Evolutionary conservation across 2,329 filamentous ascomycete genomes (phyloP).

Genomic region (Lecanicillium sp.): DNA sequence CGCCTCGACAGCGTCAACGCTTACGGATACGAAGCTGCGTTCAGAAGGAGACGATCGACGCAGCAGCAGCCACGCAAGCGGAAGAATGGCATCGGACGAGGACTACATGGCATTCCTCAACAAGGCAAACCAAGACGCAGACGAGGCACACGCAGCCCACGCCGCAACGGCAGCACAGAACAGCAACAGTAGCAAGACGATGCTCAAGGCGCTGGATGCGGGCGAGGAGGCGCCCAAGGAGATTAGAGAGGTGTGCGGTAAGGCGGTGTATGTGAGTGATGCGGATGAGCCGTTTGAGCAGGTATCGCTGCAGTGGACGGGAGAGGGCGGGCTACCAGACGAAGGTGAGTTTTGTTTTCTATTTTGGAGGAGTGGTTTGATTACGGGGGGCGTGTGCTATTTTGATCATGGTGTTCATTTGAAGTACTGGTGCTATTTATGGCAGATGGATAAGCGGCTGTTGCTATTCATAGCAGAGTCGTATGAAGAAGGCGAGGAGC

Average conservation of each 20-base stretch:
- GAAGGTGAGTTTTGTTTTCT: constrained; percentile 42
- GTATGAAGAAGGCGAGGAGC: too few relatives aligned
- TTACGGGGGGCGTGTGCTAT: background rate
- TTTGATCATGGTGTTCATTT: too few relatives aligned
- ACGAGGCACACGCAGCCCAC: constrained; percentile 40
- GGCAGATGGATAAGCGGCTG: background rate
- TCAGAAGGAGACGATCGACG: background rate
- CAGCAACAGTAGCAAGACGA: constrained; percentile 14
- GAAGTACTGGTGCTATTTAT: too few relatives aligned
- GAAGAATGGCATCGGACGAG: constrained; percentile 64
- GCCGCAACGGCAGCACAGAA: constrained; percentile 15
- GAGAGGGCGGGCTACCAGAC: constrained; percentile 44
- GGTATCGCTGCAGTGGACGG: constrained; percentile 57
- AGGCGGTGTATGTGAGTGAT: constrained; percentile 67
- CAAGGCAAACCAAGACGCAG: constrained; percentile 76
- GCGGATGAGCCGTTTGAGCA: constrained; percentile 79
- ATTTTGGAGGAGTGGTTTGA: constrained; percentile 2
- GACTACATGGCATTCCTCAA: constrained; percentile 79
- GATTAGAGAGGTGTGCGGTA: constrained; percentile 40
- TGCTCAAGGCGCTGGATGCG: constrained; percentile 44
- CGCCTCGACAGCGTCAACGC: too few relatives aligned
- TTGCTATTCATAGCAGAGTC: background rate
- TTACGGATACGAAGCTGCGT: too few relatives aligned
- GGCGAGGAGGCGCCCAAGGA: constrained; percentile 51
- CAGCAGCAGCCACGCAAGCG: constrained; percentile 4